Evolutionary conservation across 2,329 filamentous ascomycete species (phyloP).

Genomic region (Leptographium lundbergii): DNA sequence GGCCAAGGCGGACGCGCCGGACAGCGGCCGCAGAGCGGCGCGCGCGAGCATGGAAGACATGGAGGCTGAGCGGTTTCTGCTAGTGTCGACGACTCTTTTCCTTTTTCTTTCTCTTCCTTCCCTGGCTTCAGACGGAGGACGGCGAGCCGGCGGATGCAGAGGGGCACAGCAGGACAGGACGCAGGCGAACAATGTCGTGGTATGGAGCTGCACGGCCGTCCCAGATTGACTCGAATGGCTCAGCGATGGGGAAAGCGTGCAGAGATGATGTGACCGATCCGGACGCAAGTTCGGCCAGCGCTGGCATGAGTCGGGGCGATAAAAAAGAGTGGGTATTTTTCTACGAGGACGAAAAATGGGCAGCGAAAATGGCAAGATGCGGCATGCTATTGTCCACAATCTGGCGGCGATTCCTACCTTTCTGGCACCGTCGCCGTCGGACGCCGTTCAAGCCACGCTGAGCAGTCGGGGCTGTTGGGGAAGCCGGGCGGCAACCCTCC

Average conservation of each 20-base stretch:
- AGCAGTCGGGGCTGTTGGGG: neutral
- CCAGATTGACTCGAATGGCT: neutral
- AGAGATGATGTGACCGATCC: neutral
- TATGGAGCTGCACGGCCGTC: too few species aligned
- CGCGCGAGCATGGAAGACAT: conserved; percentile 37
- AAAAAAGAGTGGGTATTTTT: neutral
- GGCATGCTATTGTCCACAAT: neutral
- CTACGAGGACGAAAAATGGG: neutral
- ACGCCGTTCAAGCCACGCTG: neutral
- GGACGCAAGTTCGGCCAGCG: neutral
- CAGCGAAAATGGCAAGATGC: neutral
- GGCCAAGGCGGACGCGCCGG: conserved; percentile 17
- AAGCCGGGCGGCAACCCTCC: too few species aligned
- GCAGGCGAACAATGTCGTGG: too few species aligned
- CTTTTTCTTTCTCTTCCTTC: neutral
- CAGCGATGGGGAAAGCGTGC: neutral
- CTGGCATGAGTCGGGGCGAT: neutral
- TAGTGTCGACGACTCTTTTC: too few species aligned
- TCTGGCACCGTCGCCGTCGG: neutral
- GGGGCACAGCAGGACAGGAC: too few species aligned
- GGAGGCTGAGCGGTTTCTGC: too few species aligned
- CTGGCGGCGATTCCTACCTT: neutral
- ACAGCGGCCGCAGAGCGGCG: conserved; percentile 40
- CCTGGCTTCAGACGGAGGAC: neutral
- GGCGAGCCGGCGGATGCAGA: neutral